Percentiles rank a stretch among this genome's conserved stretches.
phyloP scores from a whole-genome alignment of 441 rosid genomes.

The Adansonia gregorii region DNA sequence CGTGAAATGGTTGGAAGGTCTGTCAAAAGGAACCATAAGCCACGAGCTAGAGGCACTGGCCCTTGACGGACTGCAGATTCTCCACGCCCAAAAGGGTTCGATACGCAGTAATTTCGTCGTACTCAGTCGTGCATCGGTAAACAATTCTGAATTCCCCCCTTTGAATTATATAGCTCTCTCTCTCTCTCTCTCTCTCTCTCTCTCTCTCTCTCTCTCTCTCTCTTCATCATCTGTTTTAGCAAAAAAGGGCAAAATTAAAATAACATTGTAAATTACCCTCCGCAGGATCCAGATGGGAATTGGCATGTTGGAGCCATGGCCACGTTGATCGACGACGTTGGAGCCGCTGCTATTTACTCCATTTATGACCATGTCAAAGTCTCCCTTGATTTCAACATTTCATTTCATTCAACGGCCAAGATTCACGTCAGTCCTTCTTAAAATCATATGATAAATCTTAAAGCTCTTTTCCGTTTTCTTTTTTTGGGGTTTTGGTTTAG shows the following conservation, averaged over 20 bases:
- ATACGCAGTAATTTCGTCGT: slow-evolving; percentile 46
- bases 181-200: neutral
- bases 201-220: neutral
- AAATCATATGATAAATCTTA: no score
- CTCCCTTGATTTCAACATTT: slow-evolving; percentile 56
- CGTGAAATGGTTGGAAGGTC: slow-evolving; percentile 24
- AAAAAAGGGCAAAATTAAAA: neutral
- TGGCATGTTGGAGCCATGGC: slow-evolving; percentile 64
- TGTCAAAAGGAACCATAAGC: slow-evolving; percentile 24
- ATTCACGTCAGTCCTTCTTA: slow-evolving; percentile 40
- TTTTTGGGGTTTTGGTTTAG: neutral
- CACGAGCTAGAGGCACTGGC: slow-evolving; percentile 28
- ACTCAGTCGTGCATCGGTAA: slow-evolving; percentile 44
- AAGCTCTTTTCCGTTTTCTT: neutral
- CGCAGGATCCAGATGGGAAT: slow-evolving; percentile 55
- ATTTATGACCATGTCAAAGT: slow-evolving; percentile 39
- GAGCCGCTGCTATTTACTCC: slow-evolving; percentile 46
- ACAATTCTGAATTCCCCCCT: neutral
- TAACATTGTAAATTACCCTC: neutral
- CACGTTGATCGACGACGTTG: slow-evolving; percentile 55
- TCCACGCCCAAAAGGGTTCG: slow-evolving; percentile 23
- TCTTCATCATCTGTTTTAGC: neutral
- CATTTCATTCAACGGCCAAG: slow-evolving; percentile 54
- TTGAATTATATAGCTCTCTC: no score
- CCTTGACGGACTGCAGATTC: slow-evolving; percentile 28